Base-by-base conservation (phyloP, 352 stramenopile genomes). In the Blastocystis hominis region DNA sequence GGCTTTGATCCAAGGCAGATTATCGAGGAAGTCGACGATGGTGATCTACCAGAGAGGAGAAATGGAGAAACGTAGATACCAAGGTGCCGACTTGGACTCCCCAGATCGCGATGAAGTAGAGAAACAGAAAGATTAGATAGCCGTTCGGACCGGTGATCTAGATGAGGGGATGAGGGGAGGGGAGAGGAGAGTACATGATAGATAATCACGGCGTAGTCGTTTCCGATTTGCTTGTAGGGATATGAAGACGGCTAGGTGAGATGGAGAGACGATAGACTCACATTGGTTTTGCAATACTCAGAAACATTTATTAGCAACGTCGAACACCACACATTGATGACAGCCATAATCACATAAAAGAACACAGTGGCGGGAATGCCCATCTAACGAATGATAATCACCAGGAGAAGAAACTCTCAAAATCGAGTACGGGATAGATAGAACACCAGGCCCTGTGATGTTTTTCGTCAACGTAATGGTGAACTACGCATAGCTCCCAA, bases 51-150 rank as follows among this genome's bases (percentile, higher is more conserved):
- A 53, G 15, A 84, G 0, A 17, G 17, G 7, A 0, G 9, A 24
- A 2, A 38, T 47, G 10, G 10, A 30, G 24, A 30, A 30, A 30
- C 17, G 34, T 3, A 50, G 13, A 3, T 66, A 84, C 72, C 0
- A 84, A 30, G 4, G 72, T 84, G 5, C 72, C 54, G 24, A 84
- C 72, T 50, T 84, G 72, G 40, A 84, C 72, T 3, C 72, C 72
- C 72, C 72, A 84, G 44, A 84, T 84, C 20, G 72, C 72, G 34
- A 84, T 84, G 1, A 84, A 42, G 34, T 84, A 84, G n/a, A 84
- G 34, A 15, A 84, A 15, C 46, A 84, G 50, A 84, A 84, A 84
- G 47, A 84, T n/a, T 44, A 68, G 68, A 61, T 84, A 84, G 53
- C 72, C 72, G 34, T 54, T 47, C 9, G 72, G 72, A 47, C 72